These are phyloP conservation scores for Phytophthora colocasiae DNA, from an alignment of 352 stramenopile species.

Conservation along the genomic window DNA sequence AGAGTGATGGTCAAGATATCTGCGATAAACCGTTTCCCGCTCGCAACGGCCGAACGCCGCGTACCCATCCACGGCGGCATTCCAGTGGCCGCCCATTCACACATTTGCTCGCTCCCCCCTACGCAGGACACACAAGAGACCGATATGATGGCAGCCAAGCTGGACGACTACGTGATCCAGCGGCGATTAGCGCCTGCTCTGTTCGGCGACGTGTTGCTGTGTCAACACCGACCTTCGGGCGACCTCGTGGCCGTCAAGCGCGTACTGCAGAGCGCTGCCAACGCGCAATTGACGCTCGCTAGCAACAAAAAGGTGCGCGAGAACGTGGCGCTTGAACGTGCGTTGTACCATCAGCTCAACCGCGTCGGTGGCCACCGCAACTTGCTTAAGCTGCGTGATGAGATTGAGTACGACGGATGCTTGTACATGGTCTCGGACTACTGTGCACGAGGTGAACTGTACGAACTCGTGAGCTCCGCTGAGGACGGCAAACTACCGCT, in stretches of 20 bases:
- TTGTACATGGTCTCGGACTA: conserved; percentile 85
- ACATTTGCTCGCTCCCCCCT: conserved; percentile 17
- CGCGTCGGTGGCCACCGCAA: conserved; percentile 67
- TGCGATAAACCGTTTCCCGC: conserved; percentile 31
- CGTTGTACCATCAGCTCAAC: conserved; percentile 71
- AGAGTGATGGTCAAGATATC: conserved; percentile 38
- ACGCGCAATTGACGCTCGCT: conserved; percentile 62
- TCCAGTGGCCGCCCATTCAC: conserved; percentile 22
- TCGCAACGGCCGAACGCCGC: conserved; percentile 11
- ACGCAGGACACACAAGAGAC: not conserved
- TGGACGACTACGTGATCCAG: conserved; percentile 88
- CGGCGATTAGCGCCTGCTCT: conserved; percentile 73
- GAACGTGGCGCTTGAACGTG: conserved; percentile 80
- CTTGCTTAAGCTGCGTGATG: conserved; percentile 72
- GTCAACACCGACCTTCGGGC: conserved; percentile 64
- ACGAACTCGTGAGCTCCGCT: conserved; percentile 75
- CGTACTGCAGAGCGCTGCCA: conserved; percentile 71
- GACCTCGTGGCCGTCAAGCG: conserved; percentile 82
- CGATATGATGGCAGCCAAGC: conserved; percentile 48
- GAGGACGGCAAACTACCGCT: conserved; percentile 57
- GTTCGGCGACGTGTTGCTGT: conserved; percentile 85
- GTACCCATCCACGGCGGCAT: conserved; percentile 14
- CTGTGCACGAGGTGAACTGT: conserved; percentile 76
- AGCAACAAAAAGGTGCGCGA: conserved; percentile 82
- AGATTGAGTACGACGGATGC: conserved; percentile 84